These are phyloP conservation scores for Aspergillus intermedius DNA, from an alignment of 2,329 filamentous ascomycete species.

Conservation along the genomic window DNA sequence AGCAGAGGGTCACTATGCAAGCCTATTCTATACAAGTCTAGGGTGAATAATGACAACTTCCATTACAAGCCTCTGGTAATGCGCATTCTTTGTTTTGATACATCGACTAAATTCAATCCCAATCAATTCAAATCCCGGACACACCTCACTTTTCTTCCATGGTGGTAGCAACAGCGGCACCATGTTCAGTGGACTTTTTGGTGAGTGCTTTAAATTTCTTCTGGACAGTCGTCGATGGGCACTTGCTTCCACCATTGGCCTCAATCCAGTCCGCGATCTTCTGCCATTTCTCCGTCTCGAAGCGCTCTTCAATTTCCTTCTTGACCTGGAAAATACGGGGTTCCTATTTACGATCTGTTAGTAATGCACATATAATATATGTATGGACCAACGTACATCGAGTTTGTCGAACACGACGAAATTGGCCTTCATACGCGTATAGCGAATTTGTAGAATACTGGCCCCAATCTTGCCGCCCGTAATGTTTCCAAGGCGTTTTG, in stretches of 20 bases:
- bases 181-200: conserved; percentile 10
- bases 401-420: conserved; percentile 15
- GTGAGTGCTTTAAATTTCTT: conserved; percentile 29
- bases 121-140: too few relatives aligned
- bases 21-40: too few relatives aligned
- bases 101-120: too few relatives aligned
- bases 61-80: too few relatives aligned
- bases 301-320: conserved; percentile 33
- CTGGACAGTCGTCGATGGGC: neutral
- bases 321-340: conserved; percentile 28
- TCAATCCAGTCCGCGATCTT: conserved; percentile 21
- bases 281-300: conserved; percentile 35
- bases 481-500: too few relatives aligned
- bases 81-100: too few relatives aligned
- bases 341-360: conserved; percentile 14
- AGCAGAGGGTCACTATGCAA: too few relatives aligned
- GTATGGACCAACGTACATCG: conserved; percentile 22
- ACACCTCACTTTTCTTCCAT: too few relatives aligned
- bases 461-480: neutral
- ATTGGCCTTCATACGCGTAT: neutral
- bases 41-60: too few relatives aligned
- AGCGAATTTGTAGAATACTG: neutral
- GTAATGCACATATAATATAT: neutral
- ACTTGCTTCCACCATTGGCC: neutral
- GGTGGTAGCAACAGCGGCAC: neutral